These are phyloP conservation scores for Tetracentron sinense DNA, from an alignment of 164 flowering plant genomes.

Conservation along the genomic window DNA sequence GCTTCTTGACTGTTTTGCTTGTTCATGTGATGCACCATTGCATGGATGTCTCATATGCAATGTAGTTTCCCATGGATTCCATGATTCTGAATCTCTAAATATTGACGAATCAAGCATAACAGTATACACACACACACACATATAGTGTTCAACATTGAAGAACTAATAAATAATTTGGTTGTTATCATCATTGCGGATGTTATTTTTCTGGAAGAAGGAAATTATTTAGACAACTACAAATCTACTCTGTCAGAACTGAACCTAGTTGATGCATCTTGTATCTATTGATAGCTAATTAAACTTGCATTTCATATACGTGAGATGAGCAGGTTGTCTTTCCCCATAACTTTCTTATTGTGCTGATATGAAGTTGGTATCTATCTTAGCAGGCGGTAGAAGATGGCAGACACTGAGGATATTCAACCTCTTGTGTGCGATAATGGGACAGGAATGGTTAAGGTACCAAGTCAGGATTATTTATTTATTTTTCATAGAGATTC, in stretches of 20 bases:
- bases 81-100: background rate
- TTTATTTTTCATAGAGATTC: background rate
- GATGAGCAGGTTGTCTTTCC: background rate
- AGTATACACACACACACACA: background rate
- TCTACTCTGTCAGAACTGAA: constrained; percentile 2
- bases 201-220: background rate
- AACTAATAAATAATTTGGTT: background rate
- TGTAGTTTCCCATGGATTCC: background rate
- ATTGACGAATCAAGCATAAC: background rate
- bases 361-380: background rate
- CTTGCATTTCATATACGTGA: background rate
- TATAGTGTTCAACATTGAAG: background rate
- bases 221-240: background rate
- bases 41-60: background rate
- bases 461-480: background rate
- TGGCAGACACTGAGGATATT: constrained; percentile 37
- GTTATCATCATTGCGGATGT: background rate
- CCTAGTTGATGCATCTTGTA: background rate
- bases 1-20: background rate
- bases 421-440: constrained; percentile 42
- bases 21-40: background rate
- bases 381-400: constrained; percentile 17
- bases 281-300: background rate
- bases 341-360: background rate
- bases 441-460: constrained; percentile 48